A percentile compares a stretch with the other conserved stretches of the same genome.
These are phyloP conservation scores for Cymbopogon flexuosus DNA, from an alignment of 202 grass and related monocot genomes.

Conservation along the genomic window DNA sequence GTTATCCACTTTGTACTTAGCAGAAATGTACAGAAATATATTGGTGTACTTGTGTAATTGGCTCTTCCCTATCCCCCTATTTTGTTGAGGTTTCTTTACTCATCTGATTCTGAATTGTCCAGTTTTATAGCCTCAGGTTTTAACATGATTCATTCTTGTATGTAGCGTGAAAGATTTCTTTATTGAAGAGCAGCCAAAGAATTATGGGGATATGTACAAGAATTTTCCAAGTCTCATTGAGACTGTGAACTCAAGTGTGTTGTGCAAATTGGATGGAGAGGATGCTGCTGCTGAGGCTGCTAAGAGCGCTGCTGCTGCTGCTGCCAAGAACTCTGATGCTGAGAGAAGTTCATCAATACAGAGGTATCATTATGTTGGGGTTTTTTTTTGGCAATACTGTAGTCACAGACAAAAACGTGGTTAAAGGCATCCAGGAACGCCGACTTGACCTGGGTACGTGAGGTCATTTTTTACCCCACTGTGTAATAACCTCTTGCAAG, in stretches of 20 bases:
- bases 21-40: background rate
- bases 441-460: no score
- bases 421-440: no score
- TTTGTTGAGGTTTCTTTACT: background rate
- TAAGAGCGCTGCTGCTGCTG: slow-evolving; percentile 16
- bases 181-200: slow-evolving; percentile 47
- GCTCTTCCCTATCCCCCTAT: background rate
- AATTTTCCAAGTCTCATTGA: slow-evolving; percentile 67
- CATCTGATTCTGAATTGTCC: background rate
- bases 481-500: background rate
- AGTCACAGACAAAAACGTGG: background rate
- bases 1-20: background rate
- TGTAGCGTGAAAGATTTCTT: slow-evolving; percentile 68
- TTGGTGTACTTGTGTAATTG: background rate
- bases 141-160: slow-evolving; percentile 13
- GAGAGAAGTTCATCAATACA: slow-evolving; percentile 43
- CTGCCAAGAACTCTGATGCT: slow-evolving; percentile 25
- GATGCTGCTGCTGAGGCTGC: slow-evolving; percentile 11
- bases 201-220: slow-evolving; percentile 82
- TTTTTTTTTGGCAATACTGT: background rate
- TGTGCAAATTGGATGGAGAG: slow-evolving; percentile 55
- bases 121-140: slow-evolving; percentile 5
- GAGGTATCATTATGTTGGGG: slow-evolving; percentile 37
- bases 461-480: background rate
- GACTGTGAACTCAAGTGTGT: slow-evolving; percentile 46